Evolutionary conservation across 1,284 basidiomycete species (phyloP).

Genomic region (Stygiomarasmius scandens): DNA sequence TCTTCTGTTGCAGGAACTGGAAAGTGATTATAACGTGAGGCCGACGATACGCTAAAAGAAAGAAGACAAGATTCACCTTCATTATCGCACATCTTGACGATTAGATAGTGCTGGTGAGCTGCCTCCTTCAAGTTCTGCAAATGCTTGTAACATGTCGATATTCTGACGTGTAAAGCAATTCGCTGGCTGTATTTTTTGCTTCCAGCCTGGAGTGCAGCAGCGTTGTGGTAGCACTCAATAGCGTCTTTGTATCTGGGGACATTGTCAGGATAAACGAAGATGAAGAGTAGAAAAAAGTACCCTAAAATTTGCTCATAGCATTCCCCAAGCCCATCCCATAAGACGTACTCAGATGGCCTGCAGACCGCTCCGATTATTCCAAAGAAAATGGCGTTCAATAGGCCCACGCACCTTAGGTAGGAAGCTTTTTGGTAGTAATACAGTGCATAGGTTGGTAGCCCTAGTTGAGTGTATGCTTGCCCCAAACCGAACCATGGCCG

Average conservation of each 20-base stretch:
- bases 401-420: conserved; percentile 70
- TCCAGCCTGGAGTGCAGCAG: background rate
- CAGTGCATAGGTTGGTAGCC: conserved; percentile 95
- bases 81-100: background rate
- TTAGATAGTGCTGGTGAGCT: background rate
- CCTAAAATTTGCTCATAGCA: background rate
- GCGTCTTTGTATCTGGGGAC: background rate
- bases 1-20: background rate
- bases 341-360: background rate
- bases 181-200: background rate
- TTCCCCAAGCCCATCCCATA: background rate
- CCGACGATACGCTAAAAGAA: background rate
- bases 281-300: background rate
- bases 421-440: conserved; percentile 98
- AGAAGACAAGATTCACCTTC: background rate
- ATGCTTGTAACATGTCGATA: background rate
- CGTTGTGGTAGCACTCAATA: background rate
- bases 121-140: background rate
- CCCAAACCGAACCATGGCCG: conserved; percentile 98
- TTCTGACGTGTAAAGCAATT: background rate
- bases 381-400: background rate
- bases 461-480: conserved; percentile 95
- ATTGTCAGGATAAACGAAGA: background rate
- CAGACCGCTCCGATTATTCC: conserved; percentile 4
- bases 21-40: background rate